Evolutionary conservation across 1,284 basidiomycete species (phyloP), one percentile per base, ranked within the genome.

Genomic region (Porphyrellus sp.): DNA sequence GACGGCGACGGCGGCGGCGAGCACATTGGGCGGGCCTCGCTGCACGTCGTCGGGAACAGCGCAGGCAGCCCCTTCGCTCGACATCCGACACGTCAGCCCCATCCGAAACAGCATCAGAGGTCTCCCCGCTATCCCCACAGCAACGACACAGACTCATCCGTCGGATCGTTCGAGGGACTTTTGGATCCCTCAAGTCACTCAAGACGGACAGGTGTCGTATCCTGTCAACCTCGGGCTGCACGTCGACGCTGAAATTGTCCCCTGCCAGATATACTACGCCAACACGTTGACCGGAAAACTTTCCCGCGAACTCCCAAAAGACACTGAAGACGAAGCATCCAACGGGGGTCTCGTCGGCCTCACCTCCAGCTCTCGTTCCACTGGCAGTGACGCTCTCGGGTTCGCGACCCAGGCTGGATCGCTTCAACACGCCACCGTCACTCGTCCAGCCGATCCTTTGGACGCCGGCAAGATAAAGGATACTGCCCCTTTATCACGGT

Each of bases 151-250:
- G 7, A 28, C 51, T 0, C 44, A 56, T 8, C 49, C 44, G 8
- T 43, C 52, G 1, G 38, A 57, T 34, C 45, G 39, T 20, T 54
- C 63, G 12, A 57, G 47, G 23, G 65, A 67, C 27, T 67, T 67
- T 25, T 67, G 65, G 65, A 70, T 67, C 24, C 65, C 65, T 5
- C 68, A 70, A 42, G 67, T 67, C 28, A 53, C 65, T 4, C 49
- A 61, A 0, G 56, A 58, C 11, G 68, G 67, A 55, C 68, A 70
- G 65, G 65, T 67, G 15, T 39, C 9, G 47, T 47, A 30, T 24
- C 38, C 23, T n/a, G 27, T 52, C 40, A 24, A 5, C 28, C 16
- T 27, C 18, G n/a, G 21, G 13, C 27, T 25, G 25, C 20, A n/a
- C 4, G 4, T 2, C 2, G 15, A 25, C 41, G 51, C 34, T 35